phyloP scores from a whole-genome alignment of 352 stramenopile genomes.

The Phytophthora agathidicida region DNA sequence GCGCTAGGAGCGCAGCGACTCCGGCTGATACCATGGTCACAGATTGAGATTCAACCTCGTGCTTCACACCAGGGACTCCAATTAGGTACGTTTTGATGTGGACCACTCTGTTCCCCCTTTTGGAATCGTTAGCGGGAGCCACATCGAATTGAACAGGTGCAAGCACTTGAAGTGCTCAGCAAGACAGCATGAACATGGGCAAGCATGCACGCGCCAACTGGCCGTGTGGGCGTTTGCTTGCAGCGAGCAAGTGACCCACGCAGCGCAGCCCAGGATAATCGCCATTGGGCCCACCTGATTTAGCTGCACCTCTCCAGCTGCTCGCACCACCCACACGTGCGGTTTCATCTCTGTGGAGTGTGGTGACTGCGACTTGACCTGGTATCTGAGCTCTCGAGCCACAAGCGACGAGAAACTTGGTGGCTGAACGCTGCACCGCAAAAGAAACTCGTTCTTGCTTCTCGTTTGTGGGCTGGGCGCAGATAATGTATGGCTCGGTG shows the following conservation, averaged over 20 bases:
- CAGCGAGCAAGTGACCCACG: constrained; percentile 2
- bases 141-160: neutral
- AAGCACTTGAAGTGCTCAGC: neutral
- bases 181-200: neutral
- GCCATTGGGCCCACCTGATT: constrained; percentile 18
- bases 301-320: constrained; percentile 17
- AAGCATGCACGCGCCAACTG: constrained; percentile 5
- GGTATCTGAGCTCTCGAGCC: constrained; percentile 22
- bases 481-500: too few species aligned
- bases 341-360: constrained; percentile 21
- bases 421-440: neutral
- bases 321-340: constrained; percentile 23
- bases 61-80: neutral
- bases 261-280: constrained; percentile 4
- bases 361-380: constrained; percentile 23
- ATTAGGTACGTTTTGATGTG: constrained; percentile 12
- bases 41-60: constrained; percentile 10
- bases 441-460: constrained; percentile 2
- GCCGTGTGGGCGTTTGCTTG: constrained; percentile 3
- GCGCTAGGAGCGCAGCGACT: constrained; percentile 7
- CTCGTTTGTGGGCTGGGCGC: neutral
- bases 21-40: constrained; percentile 9
- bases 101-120: constrained; percentile 20
- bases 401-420: constrained; percentile 11
- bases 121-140: constrained; percentile 2